phyloP scores from a whole-genome alignment of 2,329 filamentous ascomycete genomes.

The Colletotrichum sidae region DNA sequence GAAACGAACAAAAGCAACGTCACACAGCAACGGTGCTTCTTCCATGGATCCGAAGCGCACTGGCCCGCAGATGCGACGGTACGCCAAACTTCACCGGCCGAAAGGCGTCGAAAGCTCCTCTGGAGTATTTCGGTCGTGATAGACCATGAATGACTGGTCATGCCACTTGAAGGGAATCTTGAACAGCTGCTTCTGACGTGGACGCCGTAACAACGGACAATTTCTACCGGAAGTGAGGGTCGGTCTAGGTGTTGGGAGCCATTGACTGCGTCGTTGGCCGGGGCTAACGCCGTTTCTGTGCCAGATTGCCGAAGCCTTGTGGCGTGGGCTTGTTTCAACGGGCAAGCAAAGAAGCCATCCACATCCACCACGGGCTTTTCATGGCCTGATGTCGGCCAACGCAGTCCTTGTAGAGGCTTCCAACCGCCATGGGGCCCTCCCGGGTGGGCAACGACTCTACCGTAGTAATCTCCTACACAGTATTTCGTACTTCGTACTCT shows the following conservation, averaged over 20 bases:
- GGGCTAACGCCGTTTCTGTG: constrained; percentile 25
- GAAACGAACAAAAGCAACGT: constrained; percentile 24
- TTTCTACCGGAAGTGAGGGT: too few relatives aligned
- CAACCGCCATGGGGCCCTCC: constrained; percentile 19
- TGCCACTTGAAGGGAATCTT: constrained; percentile 9
- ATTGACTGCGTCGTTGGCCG: constrained; percentile 12
- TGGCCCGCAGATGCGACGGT: background rate
- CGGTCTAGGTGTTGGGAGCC: constrained; percentile 7
- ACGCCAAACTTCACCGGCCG: background rate
- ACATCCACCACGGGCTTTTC: constrained; percentile 16
- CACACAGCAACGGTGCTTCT: background rate
- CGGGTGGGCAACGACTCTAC: constrained; percentile 17
- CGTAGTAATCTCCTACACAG: too few relatives aligned
- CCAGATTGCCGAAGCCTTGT: constrained; percentile 25
- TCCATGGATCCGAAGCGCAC: constrained; percentile 18
- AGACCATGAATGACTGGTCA: background rate
- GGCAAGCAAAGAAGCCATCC: constrained; percentile 5
- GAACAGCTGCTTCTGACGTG: constrained; percentile 4
- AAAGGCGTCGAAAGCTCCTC: background rate
- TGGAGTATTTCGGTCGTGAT: background rate
- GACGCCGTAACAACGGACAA: too few relatives aligned
- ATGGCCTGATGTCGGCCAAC: constrained; percentile 12
- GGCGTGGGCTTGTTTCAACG: constrained; percentile 32
- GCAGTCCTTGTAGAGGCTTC: constrained; percentile 7
- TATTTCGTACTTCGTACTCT: background rate